phyloP scores from a whole-genome alignment of 495 filamentous ascomycete genomes.

The Tuber indicum region DNA sequence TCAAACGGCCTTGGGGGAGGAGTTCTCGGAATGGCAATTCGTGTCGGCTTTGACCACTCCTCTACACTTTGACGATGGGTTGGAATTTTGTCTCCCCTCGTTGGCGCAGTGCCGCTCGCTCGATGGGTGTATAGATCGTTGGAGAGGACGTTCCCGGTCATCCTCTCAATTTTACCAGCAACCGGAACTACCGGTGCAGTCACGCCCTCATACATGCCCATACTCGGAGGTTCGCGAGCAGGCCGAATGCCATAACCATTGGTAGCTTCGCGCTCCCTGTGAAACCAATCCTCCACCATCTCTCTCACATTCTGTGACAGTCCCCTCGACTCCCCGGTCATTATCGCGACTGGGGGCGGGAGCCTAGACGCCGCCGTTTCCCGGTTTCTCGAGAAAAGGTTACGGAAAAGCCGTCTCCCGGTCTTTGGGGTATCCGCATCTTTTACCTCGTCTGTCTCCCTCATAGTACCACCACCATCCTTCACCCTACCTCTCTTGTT shows the following conservation, averaged over 20 bases:
- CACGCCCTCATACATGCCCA: not conserved
- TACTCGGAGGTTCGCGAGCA: slow-evolving; percentile 3
- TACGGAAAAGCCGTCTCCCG: not conserved
- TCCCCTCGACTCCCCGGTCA: slow-evolving; percentile 12
- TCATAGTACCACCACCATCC: not conserved
- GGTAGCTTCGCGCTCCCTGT: slow-evolving; percentile 6
- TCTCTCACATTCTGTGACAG: slow-evolving; percentile 15
- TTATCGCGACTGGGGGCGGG: not conserved
- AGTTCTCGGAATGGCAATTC: not conserved
- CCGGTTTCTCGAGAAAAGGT: not conserved
- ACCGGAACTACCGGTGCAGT: slow-evolving; percentile 6
- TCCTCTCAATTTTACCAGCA: slow-evolving; percentile 37
- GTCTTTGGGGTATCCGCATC: not conserved
- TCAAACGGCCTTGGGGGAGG: slow-evolving; percentile 1
- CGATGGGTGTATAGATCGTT: slow-evolving; percentile 34
- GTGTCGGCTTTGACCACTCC: slow-evolving; percentile 8
- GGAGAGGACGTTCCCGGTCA: slow-evolving; percentile 34
- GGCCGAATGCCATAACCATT: slow-evolving; percentile 11
- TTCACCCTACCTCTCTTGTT: not conserved
- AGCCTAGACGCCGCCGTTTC: not conserved
- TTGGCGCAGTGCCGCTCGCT: slow-evolving; percentile 22
- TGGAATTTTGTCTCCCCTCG: slow-evolving; percentile 16
- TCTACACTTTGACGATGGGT: slow-evolving; percentile 10
- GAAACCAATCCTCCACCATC: slow-evolving; percentile 11
- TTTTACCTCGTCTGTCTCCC: not conserved